Percentiles rank a stretch among this genome's conserved stretches.
Conservation (phyloP, 202 grass and related monocot species). For the Setaria italica region DNA sequence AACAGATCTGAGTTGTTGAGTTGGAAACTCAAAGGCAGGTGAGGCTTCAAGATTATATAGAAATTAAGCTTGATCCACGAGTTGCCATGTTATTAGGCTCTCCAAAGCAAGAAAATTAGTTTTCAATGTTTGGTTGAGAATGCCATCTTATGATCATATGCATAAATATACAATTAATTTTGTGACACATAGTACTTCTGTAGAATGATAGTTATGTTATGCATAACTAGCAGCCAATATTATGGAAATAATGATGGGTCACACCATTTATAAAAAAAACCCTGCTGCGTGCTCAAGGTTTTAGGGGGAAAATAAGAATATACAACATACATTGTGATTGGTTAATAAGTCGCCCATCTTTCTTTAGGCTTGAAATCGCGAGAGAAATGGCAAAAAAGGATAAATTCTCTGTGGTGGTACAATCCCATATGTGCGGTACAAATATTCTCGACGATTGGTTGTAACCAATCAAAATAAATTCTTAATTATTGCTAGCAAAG, state of each 20-base stretch:
- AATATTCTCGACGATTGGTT: neutral
- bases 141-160: constrained; percentile 1
- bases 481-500: neutral
- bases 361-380: neutral
- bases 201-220: neutral
- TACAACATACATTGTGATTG: neutral
- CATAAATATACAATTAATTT: neutral
- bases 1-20: neutral
- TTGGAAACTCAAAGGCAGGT: neutral
- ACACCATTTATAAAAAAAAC: neutral
- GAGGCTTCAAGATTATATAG: neutral
- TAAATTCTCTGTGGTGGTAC: neutral
- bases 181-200: neutral
- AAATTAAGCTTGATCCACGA: neutral
- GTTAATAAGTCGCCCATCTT: neutral
- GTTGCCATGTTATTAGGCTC: constrained; percentile 17
- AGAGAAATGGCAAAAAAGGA: neutral
- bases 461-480: neutral
- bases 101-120: neutral
- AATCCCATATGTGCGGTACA: neutral
- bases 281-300: neutral
- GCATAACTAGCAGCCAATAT: neutral
- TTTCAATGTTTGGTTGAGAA: neutral
- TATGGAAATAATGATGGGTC: neutral
- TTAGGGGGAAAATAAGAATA: neutral